phyloP scores from a whole-genome alignment of 768 basidiomycete species.

The Sarcomyxa edulis region DNA sequence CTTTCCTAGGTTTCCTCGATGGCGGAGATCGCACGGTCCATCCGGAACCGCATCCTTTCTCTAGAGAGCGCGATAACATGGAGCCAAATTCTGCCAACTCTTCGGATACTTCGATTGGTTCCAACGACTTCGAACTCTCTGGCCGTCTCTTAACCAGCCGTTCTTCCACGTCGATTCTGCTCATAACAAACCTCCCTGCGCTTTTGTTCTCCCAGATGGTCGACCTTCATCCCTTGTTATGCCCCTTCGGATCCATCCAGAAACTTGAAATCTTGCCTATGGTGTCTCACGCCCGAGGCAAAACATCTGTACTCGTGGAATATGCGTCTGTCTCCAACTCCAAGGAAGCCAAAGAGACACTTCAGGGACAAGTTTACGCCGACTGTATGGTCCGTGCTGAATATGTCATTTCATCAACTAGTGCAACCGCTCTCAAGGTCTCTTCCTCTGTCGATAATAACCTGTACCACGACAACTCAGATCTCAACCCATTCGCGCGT shows the following conservation, averaged over 20 bases:
- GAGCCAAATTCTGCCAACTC: constrained; percentile 22
- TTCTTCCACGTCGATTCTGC: constrained; percentile 43
- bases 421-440: not conserved
- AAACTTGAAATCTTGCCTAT: constrained; percentile 47
- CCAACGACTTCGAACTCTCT: constrained; percentile 17
- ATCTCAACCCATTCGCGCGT: constrained; percentile 5
- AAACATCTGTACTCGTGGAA: constrained; percentile 58
- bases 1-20: constrained; percentile 62
- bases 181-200: constrained; percentile 62
- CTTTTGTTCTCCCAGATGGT: constrained; percentile 61
- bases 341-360: constrained; percentile 56
- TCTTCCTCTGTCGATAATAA: not conserved
- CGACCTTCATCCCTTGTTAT: constrained; percentile 70
- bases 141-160: constrained; percentile 26
- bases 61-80: constrained; percentile 19
- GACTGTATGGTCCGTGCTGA: constrained; percentile 35
- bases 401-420: constrained; percentile 6
- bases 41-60: constrained; percentile 39
- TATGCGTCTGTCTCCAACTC: constrained; percentile 51
- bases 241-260: constrained; percentile 66
- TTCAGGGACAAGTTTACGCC: constrained; percentile 61
- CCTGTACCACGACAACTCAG: not conserved
- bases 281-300: constrained; percentile 21
- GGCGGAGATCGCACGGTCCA: constrained; percentile 73
- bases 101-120: constrained; percentile 27